Percentiles rank a stretch among this genome's conserved stretches.
phyloP scores from a whole-genome alignment of 2,329 filamentous ascomycete genomes.

The Monosporascus sp. region DNA sequence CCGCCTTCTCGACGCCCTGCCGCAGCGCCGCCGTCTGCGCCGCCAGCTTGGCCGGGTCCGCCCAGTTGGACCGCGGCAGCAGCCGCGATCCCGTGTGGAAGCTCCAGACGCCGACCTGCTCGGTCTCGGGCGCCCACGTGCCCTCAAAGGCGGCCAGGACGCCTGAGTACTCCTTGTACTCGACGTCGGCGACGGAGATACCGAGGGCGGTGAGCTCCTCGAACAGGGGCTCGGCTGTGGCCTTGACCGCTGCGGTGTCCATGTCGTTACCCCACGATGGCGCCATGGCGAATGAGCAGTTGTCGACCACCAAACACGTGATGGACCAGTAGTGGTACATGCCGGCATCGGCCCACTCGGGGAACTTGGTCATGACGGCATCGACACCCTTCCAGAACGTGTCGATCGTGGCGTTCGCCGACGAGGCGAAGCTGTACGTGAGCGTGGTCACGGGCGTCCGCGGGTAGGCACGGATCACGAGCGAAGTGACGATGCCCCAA shows the following conservation, averaged over 20 bases:
- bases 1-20: conserved; percentile 8
- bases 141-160: conserved; percentile 11
- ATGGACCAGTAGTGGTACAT: conserved; percentile 16
- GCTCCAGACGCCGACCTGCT: conserved; percentile 11
- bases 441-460: conserved; percentile 28
- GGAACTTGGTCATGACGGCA: conserved; percentile 26
- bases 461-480: conserved; percentile 30
- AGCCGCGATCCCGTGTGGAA: conserved; percentile 14
- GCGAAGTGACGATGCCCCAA: conserved; percentile 36
- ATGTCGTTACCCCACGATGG: conserved; percentile 15
- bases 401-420: conserved; percentile 12
- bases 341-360: conserved; percentile 22
- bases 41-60: conserved; percentile 8
- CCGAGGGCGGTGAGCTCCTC: conserved; percentile 6
- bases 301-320: conserved; percentile 2
- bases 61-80: conserved; percentile 18
- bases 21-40: conserved; percentile 11
- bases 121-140: conserved; percentile 12
- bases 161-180: conserved; percentile 10
- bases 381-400: conserved; percentile 27
- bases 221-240: conserved; percentile 10
- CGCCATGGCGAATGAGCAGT: conserved; percentile 12
- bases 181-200: conserved; percentile 7
- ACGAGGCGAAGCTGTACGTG: conserved; percentile 22
- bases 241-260: conserved; percentile 3